phyloP scores from a whole-genome alignment of 2,329 filamentous ascomycete species.

The Botrytis medusae region DNA sequence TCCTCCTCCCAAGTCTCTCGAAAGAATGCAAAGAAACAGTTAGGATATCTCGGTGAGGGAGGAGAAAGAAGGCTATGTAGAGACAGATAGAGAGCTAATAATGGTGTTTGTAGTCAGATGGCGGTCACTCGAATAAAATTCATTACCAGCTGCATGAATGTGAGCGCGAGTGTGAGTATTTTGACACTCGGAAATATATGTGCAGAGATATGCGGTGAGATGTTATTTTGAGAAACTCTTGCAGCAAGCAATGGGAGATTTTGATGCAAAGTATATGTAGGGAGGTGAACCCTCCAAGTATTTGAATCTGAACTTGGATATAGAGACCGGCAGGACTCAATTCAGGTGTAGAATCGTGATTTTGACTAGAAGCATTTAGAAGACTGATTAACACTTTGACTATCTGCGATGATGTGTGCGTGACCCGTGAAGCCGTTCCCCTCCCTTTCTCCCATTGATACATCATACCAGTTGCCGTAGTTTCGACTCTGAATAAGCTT shows the following conservation, averaged over 20 bases:
- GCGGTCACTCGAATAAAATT: background rate
- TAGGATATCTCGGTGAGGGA: background rate
- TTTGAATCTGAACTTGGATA: background rate
- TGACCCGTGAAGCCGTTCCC: background rate
- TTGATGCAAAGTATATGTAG: background rate
- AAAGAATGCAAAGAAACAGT: background rate
- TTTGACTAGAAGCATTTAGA: background rate
- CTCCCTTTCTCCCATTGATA: background rate
- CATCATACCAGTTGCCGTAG: background rate
- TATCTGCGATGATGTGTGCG: background rate
- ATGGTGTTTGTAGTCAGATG: background rate
- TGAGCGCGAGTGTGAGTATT: background rate
- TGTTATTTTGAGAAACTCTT: slow-evolving; percentile 12
- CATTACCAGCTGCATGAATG: background rate
- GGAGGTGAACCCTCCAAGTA: background rate
- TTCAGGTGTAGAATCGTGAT: background rate
- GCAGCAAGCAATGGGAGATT: background rate
- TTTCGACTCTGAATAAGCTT: background rate
- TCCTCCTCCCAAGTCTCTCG: background rate
- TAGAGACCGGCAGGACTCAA: background rate
- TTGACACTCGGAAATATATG: slow-evolving; percentile 12
- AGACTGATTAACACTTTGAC: background rate
- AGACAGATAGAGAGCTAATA: background rate
- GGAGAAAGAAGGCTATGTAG: background rate
- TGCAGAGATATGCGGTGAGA: slow-evolving; percentile 16